Percentiles rank a stretch among this genome's conserved stretches.
Conservation (phyloP, 2,329 filamentous ascomycete species). For the Dactylonectria estremocensis region DNA sequence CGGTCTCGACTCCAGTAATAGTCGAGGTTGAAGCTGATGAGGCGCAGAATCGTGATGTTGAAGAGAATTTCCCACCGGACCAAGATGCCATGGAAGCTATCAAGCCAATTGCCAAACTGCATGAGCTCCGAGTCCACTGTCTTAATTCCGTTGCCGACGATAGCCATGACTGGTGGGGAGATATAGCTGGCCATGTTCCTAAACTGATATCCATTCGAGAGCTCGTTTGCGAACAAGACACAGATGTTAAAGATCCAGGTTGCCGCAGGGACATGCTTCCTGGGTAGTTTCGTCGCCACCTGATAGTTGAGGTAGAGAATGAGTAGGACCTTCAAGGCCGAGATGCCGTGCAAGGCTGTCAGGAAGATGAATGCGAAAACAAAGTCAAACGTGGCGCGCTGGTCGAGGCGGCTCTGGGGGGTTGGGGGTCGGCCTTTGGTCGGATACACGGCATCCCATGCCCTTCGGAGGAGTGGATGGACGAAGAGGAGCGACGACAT, state of each 20-base stretch:
- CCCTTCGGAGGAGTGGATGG: slow-evolving; percentile 83
- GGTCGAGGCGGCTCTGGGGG: slow-evolving; percentile 73
- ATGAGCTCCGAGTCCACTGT: slow-evolving; percentile 61
- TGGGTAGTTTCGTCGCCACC: slow-evolving; percentile 81
- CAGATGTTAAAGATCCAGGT: slow-evolving; percentile 94
- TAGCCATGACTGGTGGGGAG: slow-evolving; percentile 52
- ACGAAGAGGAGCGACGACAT: slow-evolving; percentile 80
- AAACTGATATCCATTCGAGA: slow-evolving; percentile 83
- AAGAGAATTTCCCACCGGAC: slow-evolving; percentile 97
- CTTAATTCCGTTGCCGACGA: slow-evolving; percentile 43
- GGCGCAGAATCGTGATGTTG: slow-evolving; percentile 91
- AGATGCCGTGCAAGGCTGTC: slow-evolving; percentile 85
- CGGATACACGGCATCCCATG: slow-evolving; percentile 74
- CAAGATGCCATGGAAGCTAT: slow-evolving; percentile 87
- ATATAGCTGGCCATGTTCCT: slow-evolving; percentile 72
- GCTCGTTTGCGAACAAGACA: slow-evolving; percentile 91
- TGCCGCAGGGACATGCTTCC: slow-evolving; percentile 77
- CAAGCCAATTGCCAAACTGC: slow-evolving; percentile 79
- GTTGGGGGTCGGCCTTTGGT: slow-evolving; percentile 53
- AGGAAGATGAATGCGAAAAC: slow-evolving; percentile 86
- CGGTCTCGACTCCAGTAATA: slow-evolving; percentile 91
- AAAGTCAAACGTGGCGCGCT: slow-evolving; percentile 86
- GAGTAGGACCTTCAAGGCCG: slow-evolving; percentile 82
- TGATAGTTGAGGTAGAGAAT: slow-evolving; percentile 89
- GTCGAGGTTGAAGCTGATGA: slow-evolving; percentile 98